Conservation (phyloP, 2,329 filamentous ascomycete species). For the Colletotrichum sp. region DNA sequence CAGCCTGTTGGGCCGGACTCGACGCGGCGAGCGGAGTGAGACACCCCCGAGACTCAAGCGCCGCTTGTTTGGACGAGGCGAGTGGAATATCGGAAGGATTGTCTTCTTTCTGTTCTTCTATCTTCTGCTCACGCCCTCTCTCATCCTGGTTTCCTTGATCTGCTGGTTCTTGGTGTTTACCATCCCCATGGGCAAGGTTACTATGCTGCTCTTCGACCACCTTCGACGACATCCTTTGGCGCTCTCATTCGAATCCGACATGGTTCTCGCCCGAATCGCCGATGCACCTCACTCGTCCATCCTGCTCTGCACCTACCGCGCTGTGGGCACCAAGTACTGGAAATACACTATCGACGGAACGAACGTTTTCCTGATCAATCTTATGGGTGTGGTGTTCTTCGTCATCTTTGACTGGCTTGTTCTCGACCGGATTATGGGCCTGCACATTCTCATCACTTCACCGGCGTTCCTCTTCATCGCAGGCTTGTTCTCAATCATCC, state of each 20-base stretch:
- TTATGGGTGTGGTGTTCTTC: conserved; percentile 92
- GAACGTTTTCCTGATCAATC: conserved; percentile 98
- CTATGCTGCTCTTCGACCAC: conserved; percentile 87
- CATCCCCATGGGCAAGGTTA: conserved; percentile 98
- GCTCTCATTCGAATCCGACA: conserved; percentile 90
- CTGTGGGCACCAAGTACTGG: conserved; percentile 95
- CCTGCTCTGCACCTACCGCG: conserved; percentile 94
- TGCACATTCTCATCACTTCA: conserved; percentile 78
- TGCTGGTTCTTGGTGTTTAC: conserved; percentile 98
- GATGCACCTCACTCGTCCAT: conserved; percentile 83
- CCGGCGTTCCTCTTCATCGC: conserved; percentile 86
- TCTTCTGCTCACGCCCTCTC: conserved; percentile 82
- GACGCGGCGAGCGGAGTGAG: conserved; percentile 54
- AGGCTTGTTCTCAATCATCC: conserved; percentile 90
- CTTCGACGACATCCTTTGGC: conserved; percentile 91
- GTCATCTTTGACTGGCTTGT: conserved; percentile 93
- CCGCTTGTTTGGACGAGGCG: conserved; percentile 88
- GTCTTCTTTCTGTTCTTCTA: conserved; percentile 98
- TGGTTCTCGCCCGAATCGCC: conserved; percentile 72
- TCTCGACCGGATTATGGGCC: conserved; percentile 69
- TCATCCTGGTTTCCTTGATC: conserved; percentile 83
- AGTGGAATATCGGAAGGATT: conserved; percentile 94
- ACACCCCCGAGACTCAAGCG: conserved; percentile 66
- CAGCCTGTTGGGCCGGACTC: conserved; percentile 75
- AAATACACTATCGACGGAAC: conserved; percentile 99